Evolutionary conservation across 768 basidiomycete species (phyloP).

Genomic region (Phlebiopsis flavidoalba): DNA sequence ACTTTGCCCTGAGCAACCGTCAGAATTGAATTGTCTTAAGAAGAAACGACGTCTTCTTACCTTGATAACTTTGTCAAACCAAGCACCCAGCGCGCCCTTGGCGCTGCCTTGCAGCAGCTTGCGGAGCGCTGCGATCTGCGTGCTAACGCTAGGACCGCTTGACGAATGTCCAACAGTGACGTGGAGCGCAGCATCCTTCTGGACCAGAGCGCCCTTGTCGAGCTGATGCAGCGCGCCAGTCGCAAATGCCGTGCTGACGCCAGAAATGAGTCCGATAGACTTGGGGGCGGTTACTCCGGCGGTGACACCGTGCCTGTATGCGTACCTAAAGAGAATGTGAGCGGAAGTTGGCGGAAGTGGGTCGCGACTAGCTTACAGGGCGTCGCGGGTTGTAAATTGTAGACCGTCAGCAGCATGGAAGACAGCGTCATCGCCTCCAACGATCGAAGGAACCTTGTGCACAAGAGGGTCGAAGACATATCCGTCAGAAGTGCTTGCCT

Average conservation of each 20-base stretch:
- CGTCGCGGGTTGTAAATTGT: conserved; percentile 56
- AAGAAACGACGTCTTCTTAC: conserved; percentile 25
- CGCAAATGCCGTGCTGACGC: conserved; percentile 59
- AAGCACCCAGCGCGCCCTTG: conserved; percentile 34
- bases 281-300: conserved; percentile 58
- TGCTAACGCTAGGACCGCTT: conserved; percentile 50
- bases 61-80: conserved; percentile 40
- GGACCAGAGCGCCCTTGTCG: conserved; percentile 57
- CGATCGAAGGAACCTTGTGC: conserved; percentile 28
- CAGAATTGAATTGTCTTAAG: not conserved
- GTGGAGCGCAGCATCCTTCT: conserved; percentile 63
- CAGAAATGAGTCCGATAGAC: conserved; percentile 50
- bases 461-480: conserved; percentile 41
- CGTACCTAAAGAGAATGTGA: conserved; percentile 42
- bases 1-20: conserved; percentile 38
- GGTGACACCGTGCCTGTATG: conserved; percentile 73
- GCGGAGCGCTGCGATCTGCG: conserved; percentile 60
- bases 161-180: conserved; percentile 46
- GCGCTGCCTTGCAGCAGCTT: conserved; percentile 39
- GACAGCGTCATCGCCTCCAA: conserved; percentile 32
- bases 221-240: conserved; percentile 56
- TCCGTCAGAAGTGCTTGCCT: conserved; percentile 55
- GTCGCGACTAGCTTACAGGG: conserved; percentile 34
- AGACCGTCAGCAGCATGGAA: conserved; percentile 70
- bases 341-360: not conserved